phyloP scores from a whole-genome alignment of 2,329 filamentous ascomycete genomes.

The Leptographium procerum region DNA sequence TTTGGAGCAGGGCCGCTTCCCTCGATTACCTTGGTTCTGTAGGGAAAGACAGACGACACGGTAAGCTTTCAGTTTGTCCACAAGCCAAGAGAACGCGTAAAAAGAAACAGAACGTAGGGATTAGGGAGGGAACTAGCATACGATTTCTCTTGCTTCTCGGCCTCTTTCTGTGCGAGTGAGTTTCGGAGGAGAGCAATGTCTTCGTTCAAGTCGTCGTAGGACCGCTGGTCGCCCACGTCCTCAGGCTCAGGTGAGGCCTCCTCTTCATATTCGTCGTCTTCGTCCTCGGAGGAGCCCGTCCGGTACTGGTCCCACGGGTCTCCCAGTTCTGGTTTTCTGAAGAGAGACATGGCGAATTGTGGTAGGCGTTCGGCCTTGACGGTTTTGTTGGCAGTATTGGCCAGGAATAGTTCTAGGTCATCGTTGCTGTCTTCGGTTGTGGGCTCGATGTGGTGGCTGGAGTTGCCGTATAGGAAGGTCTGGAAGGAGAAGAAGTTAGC shows the following conservation, averaged over 20 bases:
- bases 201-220: slow-evolving; percentile 29
- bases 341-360: slow-evolving; percentile 37
- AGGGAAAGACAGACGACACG: not conserved
- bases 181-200: slow-evolving; percentile 39
- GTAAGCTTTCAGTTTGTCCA: slow-evolving; percentile 9
- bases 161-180: slow-evolving; percentile 29
- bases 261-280: slow-evolving; percentile 13
- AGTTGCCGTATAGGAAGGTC: slow-evolving; percentile 43
- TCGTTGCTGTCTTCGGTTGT: slow-evolving; percentile 35
- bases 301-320: slow-evolving; percentile 10
- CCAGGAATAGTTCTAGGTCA: slow-evolving; percentile 33
- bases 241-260: slow-evolving; percentile 9
- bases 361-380: slow-evolving; percentile 36
- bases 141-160: slow-evolving; percentile 34
- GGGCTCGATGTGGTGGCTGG: slow-evolving; percentile 32
- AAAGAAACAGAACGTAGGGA: not conserved
- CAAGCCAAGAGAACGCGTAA: not conserved
- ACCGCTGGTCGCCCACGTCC: slow-evolving; percentile 15
- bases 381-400: slow-evolving; percentile 36
- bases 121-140: slow-evolving; percentile 18
- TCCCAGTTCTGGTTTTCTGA: slow-evolving; percentile 27
- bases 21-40: slow-evolving; percentile 28
- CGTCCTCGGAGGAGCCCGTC: slow-evolving; percentile 11
- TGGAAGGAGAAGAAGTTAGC: slow-evolving; percentile 15
- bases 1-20: slow-evolving; percentile 13